phyloP scores from a whole-genome alignment of 192 early-diverging fungal species.

The Umbelopsis sp. region DNA sequence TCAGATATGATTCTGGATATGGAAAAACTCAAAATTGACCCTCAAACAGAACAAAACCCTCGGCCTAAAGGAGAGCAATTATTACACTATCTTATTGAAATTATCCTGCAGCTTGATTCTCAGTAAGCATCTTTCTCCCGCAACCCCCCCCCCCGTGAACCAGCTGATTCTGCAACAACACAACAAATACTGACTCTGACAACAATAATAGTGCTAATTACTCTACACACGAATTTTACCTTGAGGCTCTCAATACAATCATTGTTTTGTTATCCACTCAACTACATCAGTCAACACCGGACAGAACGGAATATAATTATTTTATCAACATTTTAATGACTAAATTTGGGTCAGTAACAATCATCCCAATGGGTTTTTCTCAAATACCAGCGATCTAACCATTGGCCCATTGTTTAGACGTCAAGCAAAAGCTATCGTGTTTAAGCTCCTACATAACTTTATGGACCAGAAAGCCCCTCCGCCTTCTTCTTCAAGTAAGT shows the following conservation, averaged over 20 bases:
- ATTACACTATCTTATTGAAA: slow-evolving; percentile 51
- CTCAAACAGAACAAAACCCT: slow-evolving; percentile 40
- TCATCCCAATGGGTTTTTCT: neutral
- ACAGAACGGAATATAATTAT: slow-evolving; percentile 50
- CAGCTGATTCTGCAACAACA: neutral
- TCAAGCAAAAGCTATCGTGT: slow-evolving; percentile 57
- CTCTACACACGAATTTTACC: slow-evolving; percentile 67
- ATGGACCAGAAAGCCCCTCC: slow-evolving; percentile 52
- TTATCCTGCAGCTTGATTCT: slow-evolving; percentile 58
- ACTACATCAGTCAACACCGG: slow-evolving; percentile 45
- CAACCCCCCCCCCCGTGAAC: no score
- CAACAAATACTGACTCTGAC: neutral
- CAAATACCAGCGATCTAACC: no score
- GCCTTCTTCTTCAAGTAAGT: slow-evolving; percentile 42
- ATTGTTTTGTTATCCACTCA: slow-evolving; percentile 68
- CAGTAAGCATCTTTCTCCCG: slow-evolving; percentile 43
- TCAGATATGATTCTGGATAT: slow-evolving; percentile 36
- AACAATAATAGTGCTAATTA: slow-evolving; percentile 39
- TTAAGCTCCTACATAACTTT: slow-evolving; percentile 53
- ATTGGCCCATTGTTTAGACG: slow-evolving; percentile 47
- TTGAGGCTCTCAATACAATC: slow-evolving; percentile 62
- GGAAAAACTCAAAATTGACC: slow-evolving; percentile 46
- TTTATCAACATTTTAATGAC: slow-evolving; percentile 67
- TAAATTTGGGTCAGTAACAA: slow-evolving; percentile 53
- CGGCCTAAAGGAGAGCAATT: slow-evolving; percentile 59